Percentiles rank a stretch among this genome's conserved stretches.
These are phyloP conservation scores for Pseudopediastrum boryanum DNA, from an alignment of 139 green algal genomes.

Conservation along the genomic window DNA sequence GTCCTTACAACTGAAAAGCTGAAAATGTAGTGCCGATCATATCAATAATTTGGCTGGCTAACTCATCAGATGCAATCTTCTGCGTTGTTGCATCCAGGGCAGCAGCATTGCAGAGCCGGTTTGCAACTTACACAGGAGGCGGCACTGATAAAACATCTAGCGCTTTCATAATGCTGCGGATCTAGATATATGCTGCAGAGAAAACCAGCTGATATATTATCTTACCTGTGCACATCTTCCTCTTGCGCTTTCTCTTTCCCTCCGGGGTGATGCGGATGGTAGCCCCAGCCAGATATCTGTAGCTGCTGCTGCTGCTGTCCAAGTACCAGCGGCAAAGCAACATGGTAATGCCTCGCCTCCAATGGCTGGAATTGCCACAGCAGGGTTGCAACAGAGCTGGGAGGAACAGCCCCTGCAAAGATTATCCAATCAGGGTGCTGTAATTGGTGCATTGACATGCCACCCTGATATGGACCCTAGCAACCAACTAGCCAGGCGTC, in stretches of 20 bases:
- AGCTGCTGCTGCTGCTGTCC: constrained; percentile 19
- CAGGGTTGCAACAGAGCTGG: constrained; percentile 38
- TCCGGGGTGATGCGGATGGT: constrained; percentile 29
- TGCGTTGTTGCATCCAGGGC: no score
- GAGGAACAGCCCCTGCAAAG: constrained; percentile 46
- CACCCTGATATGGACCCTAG: no score
- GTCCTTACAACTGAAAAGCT: no score
- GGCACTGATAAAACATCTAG: background rate
- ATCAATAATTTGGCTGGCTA: no score
- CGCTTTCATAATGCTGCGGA: background rate
- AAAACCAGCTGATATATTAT: background rate
- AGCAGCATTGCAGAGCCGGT: no score
- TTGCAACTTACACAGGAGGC: background rate
- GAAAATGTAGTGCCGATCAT: no score
- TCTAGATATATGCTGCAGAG: background rate
- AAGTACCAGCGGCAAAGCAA: constrained; percentile 47
- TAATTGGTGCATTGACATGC: background rate
- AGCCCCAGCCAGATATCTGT: constrained; percentile 44
- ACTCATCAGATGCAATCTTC: no score
- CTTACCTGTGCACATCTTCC: constrained; percentile 1
- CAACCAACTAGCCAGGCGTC: background rate
- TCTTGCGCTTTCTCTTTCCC: background rate
- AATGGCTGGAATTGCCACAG: constrained; percentile 58
- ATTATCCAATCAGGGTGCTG: background rate
- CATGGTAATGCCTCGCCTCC: constrained; percentile 50